A percentile compares a stretch with the other conserved stretches of the same genome.
These are phyloP conservation scores for Artemisia annua DNA, from an alignment of 129 eudicot species.

Conservation along the genomic window DNA sequence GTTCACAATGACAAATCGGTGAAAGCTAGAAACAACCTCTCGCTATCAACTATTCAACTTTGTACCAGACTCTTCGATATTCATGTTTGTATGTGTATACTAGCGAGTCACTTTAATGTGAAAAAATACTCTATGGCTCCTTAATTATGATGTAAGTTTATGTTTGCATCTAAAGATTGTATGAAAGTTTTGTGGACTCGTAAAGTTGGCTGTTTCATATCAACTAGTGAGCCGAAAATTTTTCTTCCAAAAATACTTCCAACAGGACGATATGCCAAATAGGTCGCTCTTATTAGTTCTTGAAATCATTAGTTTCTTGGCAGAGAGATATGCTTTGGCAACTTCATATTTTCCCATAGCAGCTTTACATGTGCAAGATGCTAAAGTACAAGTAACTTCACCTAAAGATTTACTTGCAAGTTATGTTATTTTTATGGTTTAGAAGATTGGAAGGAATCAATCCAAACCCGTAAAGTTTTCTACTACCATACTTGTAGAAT, in stretches of 20 bases:
- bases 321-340: conserved; percentile 13
- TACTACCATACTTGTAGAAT: too few species aligned
- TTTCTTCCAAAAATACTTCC: not conserved
- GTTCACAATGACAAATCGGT: not conserved
- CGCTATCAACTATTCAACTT: not conserved
- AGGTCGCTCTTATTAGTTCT: too few species aligned
- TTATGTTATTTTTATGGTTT: not conserved
- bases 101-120: not conserved
- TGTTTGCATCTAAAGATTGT: not conserved
- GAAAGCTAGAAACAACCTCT: not conserved
- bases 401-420: not conserved
- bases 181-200: not conserved
- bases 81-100: not conserved
- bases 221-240: not conserved
- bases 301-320: not conserved
- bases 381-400: conserved; percentile 13
- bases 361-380: conserved; percentile 34
- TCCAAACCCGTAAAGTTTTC: not conserved
- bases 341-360: not conserved
- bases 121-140: too few species aligned
- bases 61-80: not conserved
- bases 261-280: not conserved
- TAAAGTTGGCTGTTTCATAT: not conserved
- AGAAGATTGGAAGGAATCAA: conserved; percentile 8
- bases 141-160: not conserved